Percentiles rank a stretch among this genome's conserved stretches.
These are phyloP conservation scores for Prunus armeniaca DNA, from an alignment of 306 rosid genomes.

Conservation along the genomic window DNA sequence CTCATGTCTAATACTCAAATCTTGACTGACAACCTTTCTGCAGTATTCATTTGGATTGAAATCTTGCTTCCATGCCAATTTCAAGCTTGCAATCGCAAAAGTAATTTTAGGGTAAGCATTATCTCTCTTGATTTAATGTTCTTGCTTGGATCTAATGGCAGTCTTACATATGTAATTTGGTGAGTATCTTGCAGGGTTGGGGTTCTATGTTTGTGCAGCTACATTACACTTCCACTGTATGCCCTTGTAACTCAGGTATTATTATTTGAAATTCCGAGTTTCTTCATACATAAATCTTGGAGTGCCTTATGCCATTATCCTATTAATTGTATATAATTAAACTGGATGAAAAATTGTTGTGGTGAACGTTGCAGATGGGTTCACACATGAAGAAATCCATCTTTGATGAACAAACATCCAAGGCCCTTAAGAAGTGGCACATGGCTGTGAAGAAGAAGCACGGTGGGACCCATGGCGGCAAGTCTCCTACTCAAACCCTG, in stretches of 20 bases:
- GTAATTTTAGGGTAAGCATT: slow-evolving; percentile 61
- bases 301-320: neutral
- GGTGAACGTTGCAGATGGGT: slow-evolving; percentile 66
- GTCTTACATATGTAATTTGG: slow-evolving; percentile 7
- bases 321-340: neutral
- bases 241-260: slow-evolving; percentile 90
- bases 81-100: slow-evolving; percentile 51
- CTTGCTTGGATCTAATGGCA: neutral
- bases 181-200: slow-evolving; percentile 39
- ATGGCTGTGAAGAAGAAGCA: slow-evolving; percentile 65
- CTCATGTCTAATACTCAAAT: slow-evolving; percentile 10
- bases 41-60: slow-evolving; percentile 69
- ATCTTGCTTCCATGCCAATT: slow-evolving; percentile 71
- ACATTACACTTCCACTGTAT: slow-evolving; percentile 84
- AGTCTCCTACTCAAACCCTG: slow-evolving; percentile 28
- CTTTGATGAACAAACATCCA: slow-evolving; percentile 83
- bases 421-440: slow-evolving; percentile 80
- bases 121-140: neutral
- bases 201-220: slow-evolving; percentile 73
- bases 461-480: slow-evolving; percentile 30
- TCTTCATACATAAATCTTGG: neutral
- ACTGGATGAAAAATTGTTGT: neutral
- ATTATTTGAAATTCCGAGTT: neutral
- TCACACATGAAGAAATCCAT: slow-evolving; percentile 69
- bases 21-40: slow-evolving; percentile 27